Base-by-base conservation (phyloP, 371 early-diverging fungal species). In the Choanephora cucurbitarum region DNA sequence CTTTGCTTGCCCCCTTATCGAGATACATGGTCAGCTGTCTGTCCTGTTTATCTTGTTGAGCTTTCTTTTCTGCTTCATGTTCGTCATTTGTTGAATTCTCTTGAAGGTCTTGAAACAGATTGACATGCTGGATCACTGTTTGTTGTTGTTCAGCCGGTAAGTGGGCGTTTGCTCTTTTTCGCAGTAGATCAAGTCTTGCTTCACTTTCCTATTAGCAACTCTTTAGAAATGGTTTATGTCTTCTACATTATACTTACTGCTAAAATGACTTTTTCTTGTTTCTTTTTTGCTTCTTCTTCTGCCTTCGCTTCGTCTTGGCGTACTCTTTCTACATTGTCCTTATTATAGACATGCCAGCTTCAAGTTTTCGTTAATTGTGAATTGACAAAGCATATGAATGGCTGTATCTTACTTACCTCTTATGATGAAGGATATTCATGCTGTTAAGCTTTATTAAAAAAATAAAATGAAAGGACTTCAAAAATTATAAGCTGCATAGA, bases 331-430 rank as follows among this genome's bases (percentile, higher is more conserved):
- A 79, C 75, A 62, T 90, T 91, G 60, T 82, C 83, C 54, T 79
- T 81, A 62, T 77, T 88, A 55, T 91, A 90, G 17, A 91, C 92
- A 64, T 91, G 85, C 87, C 89, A 91, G 42, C 89, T 86, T 49
- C 13, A 5, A 6, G 17, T n/a, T n/a, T n/a, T n/a, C n/a, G n/a
- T n/a, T n/a, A n/a, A n/a, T n/a, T n/a, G n/a, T n/a, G n/a, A n/a
- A n/a, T n/a, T n/a, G n/a, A n/a, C n/a, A n/a, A n/a, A n/a, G n/a
- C n/a, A n/a, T n/a, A n/a, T n/a, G n/a, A n/a, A n/a, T n/a, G n/a
- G n/a, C n/a, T n/a, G n/a, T n/a, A n/a, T n/a, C n/a, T n/a, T n/a
- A n/a, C n/a, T 9, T 67, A 82, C 86, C 86, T 88, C 61, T 89
- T 89, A 67, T 89, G 89, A 42, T 75, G 87, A 9, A 89, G 72